Base-by-base conservation (phyloP, 1,284 basidiomycete species). In the Cerrena zonata region DNA sequence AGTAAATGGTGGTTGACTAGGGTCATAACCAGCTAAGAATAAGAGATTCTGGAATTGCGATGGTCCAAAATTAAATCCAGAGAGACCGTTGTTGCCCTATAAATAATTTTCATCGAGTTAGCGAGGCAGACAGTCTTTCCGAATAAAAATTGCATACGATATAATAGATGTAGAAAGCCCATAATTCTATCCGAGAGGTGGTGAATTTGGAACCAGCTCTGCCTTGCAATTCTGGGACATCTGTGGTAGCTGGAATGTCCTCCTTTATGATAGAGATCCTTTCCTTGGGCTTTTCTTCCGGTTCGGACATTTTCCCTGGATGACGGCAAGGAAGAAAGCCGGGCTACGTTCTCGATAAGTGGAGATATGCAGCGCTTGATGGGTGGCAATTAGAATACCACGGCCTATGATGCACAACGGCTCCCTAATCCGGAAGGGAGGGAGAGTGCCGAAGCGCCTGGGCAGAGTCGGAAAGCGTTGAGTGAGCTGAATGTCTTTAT, bases 21-120 rank as follows among this genome's bases (percentile, higher is more conserved):
- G 82, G 58, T 87, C 83, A 54, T 84, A 86, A 2, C 84, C 85
- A 11, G 84, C 83, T 4, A 85, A 70, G 61, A 77, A 87, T 36
- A 89, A 72, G 45, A 88, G 65, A 62, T 89, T 89, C 64, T 89
- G 86, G 63, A 86, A 86, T 59, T 87, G 84, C 10, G 81, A 84
- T 2, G 84, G 85, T 4, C 84, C 85, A 66, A 83, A 86, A 59
- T 87, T 87, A 73, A 88, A 88, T 4, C 82, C 83, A 2, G 81
- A 77, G 21, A 86, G 69, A 1, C 86, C 86, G 44, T 79, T 85
- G 58, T 88, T 88, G 36, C 86, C 86, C 69, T 77, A 26, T n/a
- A 43, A 18, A 38, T 15, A 40, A 7, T 18, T 19, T 41, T n/a
- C n/a, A n/a, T n/a, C n/a, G n/a, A n/a, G n/a, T n/a, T n/a, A n/a